Base-by-base conservation (phyloP, 2,329 filamentous ascomycete genomes). In the Xylariaceae sp. region DNA sequence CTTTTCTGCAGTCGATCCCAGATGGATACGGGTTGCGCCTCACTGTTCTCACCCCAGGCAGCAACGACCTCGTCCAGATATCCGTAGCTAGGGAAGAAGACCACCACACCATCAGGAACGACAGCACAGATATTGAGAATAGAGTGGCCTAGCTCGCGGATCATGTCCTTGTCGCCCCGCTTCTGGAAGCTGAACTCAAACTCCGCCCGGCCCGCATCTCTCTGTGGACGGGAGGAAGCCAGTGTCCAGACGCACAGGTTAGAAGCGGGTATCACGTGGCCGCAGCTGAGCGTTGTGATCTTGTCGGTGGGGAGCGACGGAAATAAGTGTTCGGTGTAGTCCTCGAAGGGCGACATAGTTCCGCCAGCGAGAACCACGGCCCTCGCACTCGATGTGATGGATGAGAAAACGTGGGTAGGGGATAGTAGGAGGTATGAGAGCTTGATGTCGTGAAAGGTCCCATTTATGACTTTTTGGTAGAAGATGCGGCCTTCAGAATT, bases 271-370 rank as follows among this genome's bases (percentile, higher is more conserved):
- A 98, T 94, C 34, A 98, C 90, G 64, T 98, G 93, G 0, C 89
- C 90, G 60, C 91, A 98, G 51, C 89, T 96, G 22, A 96, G 77
- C 0, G 87, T 95, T 9, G 76, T 83, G 34, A 97, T 76, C 42
- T 79, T 79, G 0, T 69, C 64, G 1, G 73, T 52, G 0, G 77
- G 60, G 0, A 95, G 63, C 37, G 87, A 84, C 0, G 91, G 87
- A 48, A 98, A 93, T 0, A 98, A 73, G 54, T 96, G 87, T 3
- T 85, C 76, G 28, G 78, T 82, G 64, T 95, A 98, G 65, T 97
- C 93, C 18, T 84, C 79, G 70, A 97, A 95, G 0, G 93, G 93
- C 2, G 93, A 95, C 93, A 98, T 97, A 19, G 93, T 98, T 17
- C 93, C 93, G 43, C 93, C 93, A 0, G 90, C 93, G 3, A 98